Conservation (phyloP, 1,284 basidiomycete genomes). For the Leccinum angustisporum region DNA sequence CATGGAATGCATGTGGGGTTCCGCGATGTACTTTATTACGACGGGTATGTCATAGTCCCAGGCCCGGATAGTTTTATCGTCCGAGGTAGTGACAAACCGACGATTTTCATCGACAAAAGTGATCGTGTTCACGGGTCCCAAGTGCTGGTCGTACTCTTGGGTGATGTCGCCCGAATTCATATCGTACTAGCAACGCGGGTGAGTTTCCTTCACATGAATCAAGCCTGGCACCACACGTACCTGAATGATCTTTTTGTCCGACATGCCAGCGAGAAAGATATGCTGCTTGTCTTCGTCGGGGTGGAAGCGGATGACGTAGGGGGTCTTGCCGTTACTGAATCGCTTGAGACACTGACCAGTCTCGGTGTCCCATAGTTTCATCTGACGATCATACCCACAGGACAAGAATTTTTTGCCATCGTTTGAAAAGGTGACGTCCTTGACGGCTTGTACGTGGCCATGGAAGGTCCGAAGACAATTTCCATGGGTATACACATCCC, state of each 20-base stretch:
- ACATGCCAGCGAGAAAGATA: conserved; percentile 97
- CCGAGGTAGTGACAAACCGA: conserved; percentile 96
- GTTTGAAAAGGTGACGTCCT: conserved; percentile 94
- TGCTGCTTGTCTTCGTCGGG: conserved; percentile 96
- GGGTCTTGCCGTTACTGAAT: conserved; percentile 95
- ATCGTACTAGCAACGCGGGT: conserved; percentile 70
- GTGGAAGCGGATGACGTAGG: conserved; percentile 93
- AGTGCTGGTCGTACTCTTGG: conserved; percentile 98
- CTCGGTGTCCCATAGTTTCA: conserved; percentile 99
- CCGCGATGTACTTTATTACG: conserved; percentile 99
- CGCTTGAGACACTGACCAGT: conserved; percentile 95
- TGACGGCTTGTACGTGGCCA: conserved; percentile 95
- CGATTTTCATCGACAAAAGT: conserved; percentile 97
- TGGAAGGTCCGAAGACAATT: conserved; percentile 97
- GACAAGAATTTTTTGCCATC: conserved; percentile 90
- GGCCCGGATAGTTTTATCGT: conserved; percentile 98
- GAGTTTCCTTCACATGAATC: conserved; percentile 2
- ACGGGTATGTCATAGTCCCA: conserved; percentile 99
- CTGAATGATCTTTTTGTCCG: conserved; percentile 98
- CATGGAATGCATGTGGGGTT: conserved; percentile 99
- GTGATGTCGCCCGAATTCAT: conserved; percentile 90
- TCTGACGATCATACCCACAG: conserved; percentile 92
- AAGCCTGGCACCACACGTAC: conserved; percentile 41
- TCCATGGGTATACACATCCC: conserved; percentile 97
- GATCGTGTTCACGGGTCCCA: conserved; percentile 97